Evolutionary conservation across 1,284 basidiomycete genomes (phyloP).

Genomic region (Ustilago bromivora): DNA sequence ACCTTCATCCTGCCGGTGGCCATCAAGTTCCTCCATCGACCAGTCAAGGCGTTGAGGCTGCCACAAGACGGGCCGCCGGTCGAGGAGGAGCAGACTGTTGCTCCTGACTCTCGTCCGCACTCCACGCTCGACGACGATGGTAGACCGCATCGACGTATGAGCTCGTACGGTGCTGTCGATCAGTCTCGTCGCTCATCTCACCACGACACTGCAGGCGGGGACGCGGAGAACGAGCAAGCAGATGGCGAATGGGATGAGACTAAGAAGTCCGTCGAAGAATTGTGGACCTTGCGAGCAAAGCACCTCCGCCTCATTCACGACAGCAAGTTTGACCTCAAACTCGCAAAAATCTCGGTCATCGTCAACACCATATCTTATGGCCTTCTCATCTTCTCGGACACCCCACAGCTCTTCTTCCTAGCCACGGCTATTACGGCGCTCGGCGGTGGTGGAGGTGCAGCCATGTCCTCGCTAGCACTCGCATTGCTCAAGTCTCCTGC

Average conservation of each 20-base stretch:
- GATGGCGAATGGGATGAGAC: slow-evolving; percentile 41
- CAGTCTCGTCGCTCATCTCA: neutral
- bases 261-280: slow-evolving; percentile 55
- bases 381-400: slow-evolving; percentile 37
- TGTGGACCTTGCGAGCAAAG: slow-evolving; percentile 64
- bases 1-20: slow-evolving; percentile 60
- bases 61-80: slow-evolving; percentile 46
- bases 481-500: slow-evolving; percentile 58
- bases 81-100: slow-evolving; percentile 32
- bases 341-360: slow-evolving; percentile 42
- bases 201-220: slow-evolving; percentile 9
- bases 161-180: slow-evolving; percentile 30
- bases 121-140: slow-evolving; percentile 51
- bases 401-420: slow-evolving; percentile 40
- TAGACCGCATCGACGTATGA: slow-evolving; percentile 20
- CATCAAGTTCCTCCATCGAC: slow-evolving; percentile 61
- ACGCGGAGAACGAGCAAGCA: slow-evolving; percentile 9
- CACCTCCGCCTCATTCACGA: slow-evolving; percentile 68
- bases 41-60: slow-evolving; percentile 45
- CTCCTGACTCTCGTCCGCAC: slow-evolving; percentile 30
- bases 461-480: slow-evolving; percentile 66
- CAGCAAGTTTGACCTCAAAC: slow-evolving; percentile 63
- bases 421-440: slow-evolving; percentile 50
- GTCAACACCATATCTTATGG: slow-evolving; percentile 44
- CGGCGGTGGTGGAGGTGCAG: slow-evolving; percentile 60